These are phyloP conservation scores for Fusarium transvaalense DNA, from an alignment of 2,329 filamentous ascomycete genomes.

Conservation along the genomic window DNA sequence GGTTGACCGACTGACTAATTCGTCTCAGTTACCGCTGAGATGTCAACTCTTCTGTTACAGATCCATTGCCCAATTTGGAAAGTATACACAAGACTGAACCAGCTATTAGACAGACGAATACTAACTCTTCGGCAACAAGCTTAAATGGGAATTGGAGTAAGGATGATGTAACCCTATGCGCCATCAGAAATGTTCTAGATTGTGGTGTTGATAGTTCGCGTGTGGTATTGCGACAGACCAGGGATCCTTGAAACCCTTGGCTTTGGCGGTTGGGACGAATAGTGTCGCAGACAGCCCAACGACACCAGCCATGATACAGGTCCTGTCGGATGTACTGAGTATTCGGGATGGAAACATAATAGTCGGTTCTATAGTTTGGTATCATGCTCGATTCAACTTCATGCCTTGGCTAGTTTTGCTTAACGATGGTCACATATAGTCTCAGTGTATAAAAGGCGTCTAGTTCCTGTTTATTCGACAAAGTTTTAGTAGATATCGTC, in stretches of 20 bases:
- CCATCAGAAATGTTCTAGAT: neutral
- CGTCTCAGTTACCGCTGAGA: constrained; percentile 43
- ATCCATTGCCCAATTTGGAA: constrained; percentile 34
- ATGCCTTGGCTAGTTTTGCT: constrained; percentile 17
- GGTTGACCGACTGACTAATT: constrained; percentile 23
- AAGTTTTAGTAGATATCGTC: constrained; percentile 6
- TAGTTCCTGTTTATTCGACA: constrained; percentile 2
- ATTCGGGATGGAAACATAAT: constrained; percentile 4
- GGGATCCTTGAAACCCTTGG: constrained; percentile 40
- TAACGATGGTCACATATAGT: constrained; percentile 20
- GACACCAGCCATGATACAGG: constrained; percentile 29
- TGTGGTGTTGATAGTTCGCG: constrained; percentile 3
- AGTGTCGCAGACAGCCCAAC: constrained; percentile 33
- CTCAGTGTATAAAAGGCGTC: constrained; percentile 27
- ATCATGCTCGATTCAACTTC: constrained; percentile 10
- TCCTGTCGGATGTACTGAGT: constrained; percentile 18
- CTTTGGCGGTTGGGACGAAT: constrained; percentile 27
- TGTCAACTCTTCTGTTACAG: constrained; percentile 30
- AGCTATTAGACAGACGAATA: constrained; percentile 18
- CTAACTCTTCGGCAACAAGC: constrained; percentile 9
- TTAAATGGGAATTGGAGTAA: constrained; percentile 9
- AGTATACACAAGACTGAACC: constrained; percentile 24
- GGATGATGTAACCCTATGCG: constrained; percentile 7
- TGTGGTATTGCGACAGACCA: constrained; percentile 12
- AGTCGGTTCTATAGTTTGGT: neutral